Conservation (phyloP, 2,329 filamentous ascomycete genomes). For the Xylaria sp. region DNA sequence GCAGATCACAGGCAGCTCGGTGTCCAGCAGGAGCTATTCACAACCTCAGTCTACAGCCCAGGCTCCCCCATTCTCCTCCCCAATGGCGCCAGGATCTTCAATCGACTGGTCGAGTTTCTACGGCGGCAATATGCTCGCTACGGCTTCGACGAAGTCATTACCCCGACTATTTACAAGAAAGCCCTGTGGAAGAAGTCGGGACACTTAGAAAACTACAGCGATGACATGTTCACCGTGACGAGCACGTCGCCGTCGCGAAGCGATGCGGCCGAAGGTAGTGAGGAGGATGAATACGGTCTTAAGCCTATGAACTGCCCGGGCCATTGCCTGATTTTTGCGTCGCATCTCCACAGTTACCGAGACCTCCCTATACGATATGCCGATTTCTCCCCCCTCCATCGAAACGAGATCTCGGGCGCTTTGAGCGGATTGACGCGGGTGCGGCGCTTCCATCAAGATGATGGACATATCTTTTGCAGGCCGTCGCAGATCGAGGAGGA, state of each 20-base stretch:
- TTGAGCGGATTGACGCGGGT: conserved; percentile 90
- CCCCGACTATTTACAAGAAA: conserved; percentile 89
- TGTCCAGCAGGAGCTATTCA: conserved; percentile 76
- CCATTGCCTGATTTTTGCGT: conserved; percentile 86
- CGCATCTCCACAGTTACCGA: conserved; percentile 83
- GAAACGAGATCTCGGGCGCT: conserved; percentile 93
- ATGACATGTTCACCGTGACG: conserved; percentile 88
- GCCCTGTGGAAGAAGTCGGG: conserved; percentile 85
- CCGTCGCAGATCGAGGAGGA: conserved; percentile 66
- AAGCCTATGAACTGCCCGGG: conserved; percentile 99
- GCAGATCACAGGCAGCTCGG: conserved; percentile 66
- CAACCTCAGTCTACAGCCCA: conserved; percentile 78
- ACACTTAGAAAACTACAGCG: conserved; percentile 86
- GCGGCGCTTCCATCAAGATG: conserved; percentile 93
- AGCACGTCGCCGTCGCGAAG: conserved; percentile 54
- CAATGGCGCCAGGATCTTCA: conserved; percentile 81
- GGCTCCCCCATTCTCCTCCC: conserved; percentile 86
- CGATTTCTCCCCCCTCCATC: conserved; percentile 93
- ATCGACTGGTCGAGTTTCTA: conserved; percentile 80
- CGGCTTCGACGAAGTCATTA: conserved; percentile 87
- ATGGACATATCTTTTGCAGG: conserved; percentile 94
- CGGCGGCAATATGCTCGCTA: conserved; percentile 83
- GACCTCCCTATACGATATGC: conserved; percentile 92
- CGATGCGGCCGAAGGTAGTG: conserved; percentile 39
- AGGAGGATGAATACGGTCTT: conserved; percentile 58